These are phyloP conservation scores for Iris macrosiphon DNA, from an alignment of 106 monocot species.

Conservation along the genomic window DNA sequence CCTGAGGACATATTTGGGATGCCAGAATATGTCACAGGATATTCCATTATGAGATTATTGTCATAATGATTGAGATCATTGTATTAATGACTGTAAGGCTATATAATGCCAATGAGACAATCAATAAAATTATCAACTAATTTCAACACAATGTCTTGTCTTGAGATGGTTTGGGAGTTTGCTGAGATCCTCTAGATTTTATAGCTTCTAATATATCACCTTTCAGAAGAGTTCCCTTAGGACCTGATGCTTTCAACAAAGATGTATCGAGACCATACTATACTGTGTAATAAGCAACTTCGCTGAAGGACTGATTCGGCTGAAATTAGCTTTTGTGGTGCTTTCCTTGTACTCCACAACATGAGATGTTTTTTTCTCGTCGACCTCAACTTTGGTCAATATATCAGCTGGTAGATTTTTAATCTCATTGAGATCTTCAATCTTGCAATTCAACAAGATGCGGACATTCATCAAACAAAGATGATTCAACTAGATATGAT, in stretches of 20 bases:
- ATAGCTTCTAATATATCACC: slow-evolving; percentile 74
- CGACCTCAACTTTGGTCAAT: slow-evolving; percentile 29
- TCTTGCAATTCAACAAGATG: slow-evolving; percentile 40
- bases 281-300: slow-evolving; percentile 77
- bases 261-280: slow-evolving; percentile 70
- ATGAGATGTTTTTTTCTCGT: slow-evolving; percentile 32
- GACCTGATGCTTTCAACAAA: slow-evolving; percentile 77
- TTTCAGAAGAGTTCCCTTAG: slow-evolving; percentile 87
- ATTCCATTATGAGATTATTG: no score
- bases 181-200: slow-evolving; percentile 36
- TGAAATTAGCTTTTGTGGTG: slow-evolving; percentile 22
- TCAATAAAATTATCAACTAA: no score
- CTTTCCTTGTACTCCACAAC: slow-evolving; percentile 19
- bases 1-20: no score
- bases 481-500: no score
- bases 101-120: no score
- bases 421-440: slow-evolving; percentile 85
- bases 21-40: no score
- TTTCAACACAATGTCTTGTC: no score
- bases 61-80: no score
- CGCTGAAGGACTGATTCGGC: slow-evolving; percentile 87
- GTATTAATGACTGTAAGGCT: no score
- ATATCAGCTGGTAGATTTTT: slow-evolving; percentile 57
- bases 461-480: no score
- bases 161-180: slow-evolving; percentile 18